These are phyloP conservation scores for Radiomyces spectabilis DNA, from an alignment of 192 early-diverging fungal genomes.

Conservation along the genomic window DNA sequence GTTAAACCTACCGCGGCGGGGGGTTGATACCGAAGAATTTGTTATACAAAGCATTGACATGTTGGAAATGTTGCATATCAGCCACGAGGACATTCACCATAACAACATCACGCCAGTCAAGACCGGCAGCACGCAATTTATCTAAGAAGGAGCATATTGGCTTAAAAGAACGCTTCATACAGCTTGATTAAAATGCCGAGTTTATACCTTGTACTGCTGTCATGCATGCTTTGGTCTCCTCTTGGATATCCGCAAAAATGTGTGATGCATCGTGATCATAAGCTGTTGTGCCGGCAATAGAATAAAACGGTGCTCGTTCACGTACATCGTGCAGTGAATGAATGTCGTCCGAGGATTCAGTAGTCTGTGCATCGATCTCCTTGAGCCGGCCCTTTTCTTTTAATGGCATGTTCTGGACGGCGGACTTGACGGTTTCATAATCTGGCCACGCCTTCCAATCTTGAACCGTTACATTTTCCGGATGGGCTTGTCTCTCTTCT, in stretches of 20 bases:
- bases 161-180: no score
- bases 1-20: constrained; percentile 47
- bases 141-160: constrained; percentile 24
- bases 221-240: constrained; percentile 42
- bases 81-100: constrained; percentile 59
- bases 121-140: constrained; percentile 23
- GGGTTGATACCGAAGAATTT: constrained; percentile 67
- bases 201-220: constrained; percentile 25
- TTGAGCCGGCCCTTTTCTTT: no score
- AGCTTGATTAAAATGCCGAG: neutral
- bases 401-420: no score
- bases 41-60: constrained; percentile 59
- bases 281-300: constrained; percentile 40
- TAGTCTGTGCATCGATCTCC: no score
- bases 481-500: no score
- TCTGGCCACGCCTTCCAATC: no score
- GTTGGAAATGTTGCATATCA: constrained; percentile 58
- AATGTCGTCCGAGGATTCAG: no score
- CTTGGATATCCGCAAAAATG: constrained; percentile 25
- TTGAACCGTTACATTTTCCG: no score
- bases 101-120: constrained; percentile 51
- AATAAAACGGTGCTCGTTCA: neutral
- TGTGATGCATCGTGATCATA: constrained; percentile 6
- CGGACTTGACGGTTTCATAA: no score
- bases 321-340: no score